These are phyloP conservation scores for Rhododendron ovatum DNA, from an alignment of 148 eudicot species.

Conservation along the genomic window DNA sequence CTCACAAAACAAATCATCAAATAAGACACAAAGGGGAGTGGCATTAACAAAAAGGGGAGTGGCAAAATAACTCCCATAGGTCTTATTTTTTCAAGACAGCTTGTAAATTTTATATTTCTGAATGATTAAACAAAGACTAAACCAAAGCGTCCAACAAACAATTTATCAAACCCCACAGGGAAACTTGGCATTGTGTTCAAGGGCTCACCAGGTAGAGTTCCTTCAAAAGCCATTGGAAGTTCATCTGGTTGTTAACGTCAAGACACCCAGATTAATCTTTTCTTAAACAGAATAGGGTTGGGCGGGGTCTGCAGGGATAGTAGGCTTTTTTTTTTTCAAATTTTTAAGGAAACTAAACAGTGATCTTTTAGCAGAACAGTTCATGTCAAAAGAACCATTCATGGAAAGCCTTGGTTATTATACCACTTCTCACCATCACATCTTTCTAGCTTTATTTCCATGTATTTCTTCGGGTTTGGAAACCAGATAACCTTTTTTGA, in stretches of 20 bases:
- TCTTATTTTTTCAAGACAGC: not conserved
- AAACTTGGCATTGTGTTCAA: not conserved
- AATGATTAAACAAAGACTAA: not conserved
- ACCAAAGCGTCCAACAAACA: not conserved
- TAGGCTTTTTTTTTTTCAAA: not conserved
- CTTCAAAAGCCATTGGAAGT: not conserved
- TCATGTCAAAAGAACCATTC: not conserved
- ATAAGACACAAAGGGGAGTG: too few species aligned
- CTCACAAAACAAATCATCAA: too few species aligned
- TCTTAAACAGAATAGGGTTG: not conserved
- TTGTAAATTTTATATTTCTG: not conserved
- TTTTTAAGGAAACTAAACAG: not conserved
- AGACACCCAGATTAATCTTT: not conserved
- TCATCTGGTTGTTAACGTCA: not conserved
- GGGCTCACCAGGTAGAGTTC: not conserved
- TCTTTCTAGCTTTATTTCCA: not conserved
- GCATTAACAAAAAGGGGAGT: too few species aligned
- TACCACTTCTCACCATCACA: not conserved
- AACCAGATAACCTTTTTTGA: not conserved
- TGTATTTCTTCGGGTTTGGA: not conserved
- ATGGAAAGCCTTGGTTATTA: not conserved
- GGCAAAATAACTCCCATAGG: not conserved
- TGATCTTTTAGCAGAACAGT: not conserved
- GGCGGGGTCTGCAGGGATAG: not conserved
- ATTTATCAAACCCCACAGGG: not conserved